Base-by-base conservation (phyloP, 225 moss, liverwort and hornwort species). In the Polytrichum formosum region DNA sequence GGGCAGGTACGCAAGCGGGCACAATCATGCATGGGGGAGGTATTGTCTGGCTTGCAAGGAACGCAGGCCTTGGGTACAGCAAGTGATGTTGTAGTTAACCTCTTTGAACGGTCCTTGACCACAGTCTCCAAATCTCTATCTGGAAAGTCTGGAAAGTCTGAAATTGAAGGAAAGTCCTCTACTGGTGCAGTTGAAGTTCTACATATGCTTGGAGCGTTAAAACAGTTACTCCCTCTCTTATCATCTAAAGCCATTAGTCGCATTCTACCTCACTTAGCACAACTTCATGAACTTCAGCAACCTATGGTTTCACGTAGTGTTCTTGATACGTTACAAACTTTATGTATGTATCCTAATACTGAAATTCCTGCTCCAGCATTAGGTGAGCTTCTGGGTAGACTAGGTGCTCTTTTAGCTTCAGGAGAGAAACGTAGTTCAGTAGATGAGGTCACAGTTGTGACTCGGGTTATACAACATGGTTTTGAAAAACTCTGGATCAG, bases 361-460 rank as follows among this genome's bases (percentile, higher is more conserved):
- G 94, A 94, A 18, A 84, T 98, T 78, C 92, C 94, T 20, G 29
- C 88, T 23, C 66, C 53, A 31, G 85, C 86, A n/a, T 83, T 94
- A 54, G 91, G 92, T 17, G 87, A 94, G 56, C 75, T 85, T 68
- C 78, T 98, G 29, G 84, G 76, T 68, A 85, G 85, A 62, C 74
- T 98, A 53, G 91, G 94, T 30, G 55, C 86, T 35, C 78, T 82
- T 26, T 77, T 94, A 26, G 76, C 80, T 8, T 70, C 77, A 16
- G 83, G 89, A 18, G 90, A 85, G 55, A 92, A 82, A 55, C 84
- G 84, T 63, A 90, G 87, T 55, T 86, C 92, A 63, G 94, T 98
- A 59, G 94, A 92, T 68, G 98, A 98, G 79, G 76, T 94, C 70
- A 91, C 92, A 22, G 94, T 92, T 74, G 92, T 91, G n/a, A 87